These are phyloP conservation scores for Ophiognomonia clavigignenti-juglandacearum DNA, from an alignment of 2,329 filamentous ascomycete species.

Conservation along the genomic window DNA sequence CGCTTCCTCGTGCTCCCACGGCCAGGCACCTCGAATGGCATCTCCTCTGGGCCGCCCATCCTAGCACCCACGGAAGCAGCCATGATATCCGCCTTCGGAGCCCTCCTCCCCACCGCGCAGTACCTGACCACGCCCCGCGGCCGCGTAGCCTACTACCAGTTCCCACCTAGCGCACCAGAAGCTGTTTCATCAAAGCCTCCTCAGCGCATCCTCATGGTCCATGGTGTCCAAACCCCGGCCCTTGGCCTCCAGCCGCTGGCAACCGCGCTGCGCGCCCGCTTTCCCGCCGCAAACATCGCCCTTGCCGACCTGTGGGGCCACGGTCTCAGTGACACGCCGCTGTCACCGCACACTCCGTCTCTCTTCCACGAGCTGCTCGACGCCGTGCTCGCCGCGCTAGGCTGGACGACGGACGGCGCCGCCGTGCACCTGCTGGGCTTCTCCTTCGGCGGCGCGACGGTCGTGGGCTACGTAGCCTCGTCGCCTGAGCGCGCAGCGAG, in stretches of 20 bases:
- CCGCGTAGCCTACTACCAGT: slow-evolving; percentile 35
- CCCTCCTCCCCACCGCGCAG: slow-evolving; percentile 31
- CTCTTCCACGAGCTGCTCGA: slow-evolving; percentile 40
- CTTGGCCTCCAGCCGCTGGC: slow-evolving; percentile 41
- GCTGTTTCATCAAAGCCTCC: background rate
- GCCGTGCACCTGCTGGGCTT: slow-evolving; percentile 41
- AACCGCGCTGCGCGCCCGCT: slow-evolving; percentile 26
- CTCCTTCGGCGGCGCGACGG: slow-evolving; percentile 41
- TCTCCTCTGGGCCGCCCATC: slow-evolving; percentile 20
- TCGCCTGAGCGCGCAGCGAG: slow-evolving; percentile 18
- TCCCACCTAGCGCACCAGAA: slow-evolving; percentile 21
- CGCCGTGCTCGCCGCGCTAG: slow-evolving; percentile 31
- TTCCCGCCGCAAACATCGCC: slow-evolving; percentile 33
- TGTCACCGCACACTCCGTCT: slow-evolving; percentile 31
- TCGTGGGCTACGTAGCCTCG: slow-evolving; percentile 31
- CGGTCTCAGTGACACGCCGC: slow-evolving; percentile 43
- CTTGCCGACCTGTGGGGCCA: slow-evolving; percentile 50
- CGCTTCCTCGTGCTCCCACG: slow-evolving; percentile 8
- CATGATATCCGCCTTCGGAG: slow-evolving; percentile 33
- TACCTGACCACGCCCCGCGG: slow-evolving; percentile 29
- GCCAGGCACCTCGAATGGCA: background rate
- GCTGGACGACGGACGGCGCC: no score
- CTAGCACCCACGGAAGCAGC: slow-evolving; percentile 29
- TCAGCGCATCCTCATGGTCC: slow-evolving; percentile 37
- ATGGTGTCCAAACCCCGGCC: slow-evolving; percentile 47